phyloP scores from a whole-genome alignment of 1,284 basidiomycete genomes.

The Boletus sp. region DNA sequence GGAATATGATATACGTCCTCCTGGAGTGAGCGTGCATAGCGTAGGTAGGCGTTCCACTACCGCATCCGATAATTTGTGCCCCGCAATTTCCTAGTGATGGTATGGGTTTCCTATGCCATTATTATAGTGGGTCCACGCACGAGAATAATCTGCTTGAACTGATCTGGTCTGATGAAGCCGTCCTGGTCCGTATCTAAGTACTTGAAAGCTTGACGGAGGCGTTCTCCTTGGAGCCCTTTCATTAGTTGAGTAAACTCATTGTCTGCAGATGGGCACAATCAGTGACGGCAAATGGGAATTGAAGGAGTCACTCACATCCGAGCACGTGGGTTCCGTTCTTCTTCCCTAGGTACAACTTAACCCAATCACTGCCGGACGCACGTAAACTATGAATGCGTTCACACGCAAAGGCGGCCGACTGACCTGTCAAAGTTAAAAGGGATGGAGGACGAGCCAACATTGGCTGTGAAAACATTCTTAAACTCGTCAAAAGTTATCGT shows the following conservation, averaged over 20 bases:
- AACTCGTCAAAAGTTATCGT: constrained; percentile 91
- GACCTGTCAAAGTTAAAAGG: constrained; percentile 94
- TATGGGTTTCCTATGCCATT: constrained; percentile 2
- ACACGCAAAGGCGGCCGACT: constrained; percentile 20
- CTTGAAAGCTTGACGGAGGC: constrained; percentile 90
- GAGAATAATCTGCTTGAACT: constrained; percentile 91
- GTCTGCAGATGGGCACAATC: constrained; percentile 44
- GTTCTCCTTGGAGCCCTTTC: constrained; percentile 95
- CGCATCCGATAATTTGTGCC: constrained; percentile 90
- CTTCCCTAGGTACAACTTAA: constrained; percentile 90
- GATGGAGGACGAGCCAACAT: constrained; percentile 76
- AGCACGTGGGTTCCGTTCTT: constrained; percentile 86
- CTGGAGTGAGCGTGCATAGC: constrained; percentile 80
- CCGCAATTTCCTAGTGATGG: constrained; percentile 74
- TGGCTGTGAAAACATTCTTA: constrained; percentile 83
- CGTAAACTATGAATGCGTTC: constrained; percentile 12
- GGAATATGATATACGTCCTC: constrained; percentile 88
- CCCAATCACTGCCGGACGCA: constrained; percentile 68
- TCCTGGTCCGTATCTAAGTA: constrained; percentile 84
- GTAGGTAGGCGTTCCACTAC: constrained; percentile 88
- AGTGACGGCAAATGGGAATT: constrained; percentile 7
- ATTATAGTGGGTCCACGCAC: constrained; percentile 39
- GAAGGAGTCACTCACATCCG: constrained; percentile 65
- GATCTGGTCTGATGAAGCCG: constrained; percentile 86
- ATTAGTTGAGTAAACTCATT: constrained; percentile 95